These are phyloP conservation scores for Nigrospora osmanthi DNA, from an alignment of 2,329 filamentous ascomycete species.

Conservation along the genomic window DNA sequence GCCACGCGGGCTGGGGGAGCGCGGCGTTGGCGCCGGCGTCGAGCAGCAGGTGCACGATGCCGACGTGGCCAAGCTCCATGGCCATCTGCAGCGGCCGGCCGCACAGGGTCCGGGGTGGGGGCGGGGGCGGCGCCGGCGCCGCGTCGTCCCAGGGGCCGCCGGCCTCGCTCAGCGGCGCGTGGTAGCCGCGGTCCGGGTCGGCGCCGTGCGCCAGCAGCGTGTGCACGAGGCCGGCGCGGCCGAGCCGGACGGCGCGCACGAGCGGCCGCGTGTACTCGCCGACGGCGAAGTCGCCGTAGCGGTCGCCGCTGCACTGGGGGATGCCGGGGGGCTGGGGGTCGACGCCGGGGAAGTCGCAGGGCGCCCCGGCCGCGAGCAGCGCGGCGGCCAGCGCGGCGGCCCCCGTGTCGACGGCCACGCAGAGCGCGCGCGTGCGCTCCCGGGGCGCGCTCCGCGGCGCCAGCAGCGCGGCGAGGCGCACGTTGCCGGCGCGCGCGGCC, in stretches of 20 bases:
- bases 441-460: background rate
- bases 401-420: background rate
- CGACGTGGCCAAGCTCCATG: constrained; percentile 2
- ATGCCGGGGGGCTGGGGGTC: background rate
- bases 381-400: background rate
- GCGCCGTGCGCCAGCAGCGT: constrained; percentile 1
- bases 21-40: background rate
- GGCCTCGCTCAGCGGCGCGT: background rate
- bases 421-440: background rate
- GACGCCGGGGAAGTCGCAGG: background rate
- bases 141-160: too few species aligned
- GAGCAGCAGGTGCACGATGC: background rate
- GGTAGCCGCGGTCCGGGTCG: constrained; percentile 1
- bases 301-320: background rate
- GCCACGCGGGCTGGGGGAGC: constrained; percentile 1
- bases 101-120: background rate
- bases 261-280: constrained; percentile 1
- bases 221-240: background rate
- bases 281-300: background rate
- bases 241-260: background rate
- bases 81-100: background rate
- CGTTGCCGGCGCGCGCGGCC: background rate
- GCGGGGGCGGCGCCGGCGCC: too few species aligned
- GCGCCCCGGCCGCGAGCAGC: background rate
- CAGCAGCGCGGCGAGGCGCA: background rate